These are phyloP conservation scores for Niveomyces coronatus DNA, from an alignment of 2,329 filamentous ascomycete species.

Conservation along the genomic window DNA sequence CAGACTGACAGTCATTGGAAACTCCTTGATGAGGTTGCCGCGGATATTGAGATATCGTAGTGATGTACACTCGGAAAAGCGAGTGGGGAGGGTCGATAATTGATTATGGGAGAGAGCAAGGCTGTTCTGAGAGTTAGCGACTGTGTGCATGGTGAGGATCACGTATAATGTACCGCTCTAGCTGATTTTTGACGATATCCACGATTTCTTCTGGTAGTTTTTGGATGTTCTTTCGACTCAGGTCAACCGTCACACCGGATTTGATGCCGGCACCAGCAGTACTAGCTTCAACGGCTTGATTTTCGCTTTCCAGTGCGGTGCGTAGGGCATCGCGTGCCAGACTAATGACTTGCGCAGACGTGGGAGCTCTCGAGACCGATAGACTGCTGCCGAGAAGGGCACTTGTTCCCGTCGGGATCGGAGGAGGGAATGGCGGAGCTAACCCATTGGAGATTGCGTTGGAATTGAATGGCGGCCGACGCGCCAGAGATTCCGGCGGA, in stretches of 20 bases:
- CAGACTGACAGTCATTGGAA: conserved; percentile 42
- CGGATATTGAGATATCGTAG: conserved; percentile 72
- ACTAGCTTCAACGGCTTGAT: conserved; percentile 50
- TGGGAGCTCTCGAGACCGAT: conserved; percentile 41
- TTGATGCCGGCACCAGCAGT: conserved; percentile 48
- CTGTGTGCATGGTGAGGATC: not conserved
- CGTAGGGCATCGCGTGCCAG: conserved; percentile 59
- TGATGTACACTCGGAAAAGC: conserved; percentile 67
- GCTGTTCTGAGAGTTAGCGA: conserved; percentile 29
- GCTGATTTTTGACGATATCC: conserved; percentile 61
- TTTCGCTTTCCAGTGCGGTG: conserved; percentile 55
- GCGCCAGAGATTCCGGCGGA: conserved; percentile 30
- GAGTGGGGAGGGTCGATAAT: conserved; percentile 55
- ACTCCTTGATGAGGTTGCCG: conserved; percentile 61
- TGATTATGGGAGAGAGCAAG: conserved; percentile 76
- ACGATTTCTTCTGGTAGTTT: conserved; percentile 64
- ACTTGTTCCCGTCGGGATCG: conserved; percentile 38
- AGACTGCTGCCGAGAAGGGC: conserved; percentile 36
- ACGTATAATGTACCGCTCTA: conserved; percentile 44
- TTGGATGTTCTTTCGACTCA: conserved; percentile 65
- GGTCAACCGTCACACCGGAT: conserved; percentile 66
- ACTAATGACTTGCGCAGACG: conserved; percentile 53
- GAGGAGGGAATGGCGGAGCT: conserved; percentile 31
- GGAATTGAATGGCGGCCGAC: conserved; percentile 29
- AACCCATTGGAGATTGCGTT: conserved; percentile 30